Evolutionary conservation across 306 rosid species (phyloP).

Genomic region (Mimosa pudica): DNA sequence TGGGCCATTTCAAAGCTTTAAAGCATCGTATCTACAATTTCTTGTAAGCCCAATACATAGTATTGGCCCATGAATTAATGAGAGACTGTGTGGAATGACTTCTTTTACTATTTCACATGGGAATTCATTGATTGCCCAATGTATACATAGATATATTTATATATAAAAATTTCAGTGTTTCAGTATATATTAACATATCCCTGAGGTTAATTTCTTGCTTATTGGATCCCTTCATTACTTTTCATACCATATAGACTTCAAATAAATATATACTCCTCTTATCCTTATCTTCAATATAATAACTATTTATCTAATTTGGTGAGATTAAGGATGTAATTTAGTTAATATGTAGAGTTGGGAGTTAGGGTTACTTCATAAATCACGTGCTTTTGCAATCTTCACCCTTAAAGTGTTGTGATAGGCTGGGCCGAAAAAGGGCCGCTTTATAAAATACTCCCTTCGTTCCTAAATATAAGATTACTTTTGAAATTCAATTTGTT

Average conservation of each 20-base stretch:
- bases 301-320: too few species aligned
- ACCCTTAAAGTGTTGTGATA: too few species aligned
- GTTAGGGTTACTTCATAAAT: too few species aligned
- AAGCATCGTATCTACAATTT: conserved; percentile 8
- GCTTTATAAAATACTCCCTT: too few species aligned
- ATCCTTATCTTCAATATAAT: too few species aligned
- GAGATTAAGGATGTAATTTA: too few species aligned
- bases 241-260: neutral
- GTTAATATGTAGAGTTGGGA: too few species aligned
- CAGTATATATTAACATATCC: neutral
- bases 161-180: neutral
- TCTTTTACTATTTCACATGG: neutral
- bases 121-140: neutral
- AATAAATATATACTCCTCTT: neutral
- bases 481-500: too few species aligned
- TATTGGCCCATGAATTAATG: neutral
- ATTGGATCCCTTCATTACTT: neutral
- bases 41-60: neutral
- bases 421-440: too few species aligned
- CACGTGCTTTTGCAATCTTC: too few species aligned
- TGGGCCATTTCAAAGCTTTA: conserved; percentile 81
- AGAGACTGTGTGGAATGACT: neutral
- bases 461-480: too few species aligned
- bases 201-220: neutral
- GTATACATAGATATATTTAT: neutral